phyloP scores from a whole-genome alignment of 2,329 filamentous ascomycete species.

The Alternaria brassicicola region DNA sequence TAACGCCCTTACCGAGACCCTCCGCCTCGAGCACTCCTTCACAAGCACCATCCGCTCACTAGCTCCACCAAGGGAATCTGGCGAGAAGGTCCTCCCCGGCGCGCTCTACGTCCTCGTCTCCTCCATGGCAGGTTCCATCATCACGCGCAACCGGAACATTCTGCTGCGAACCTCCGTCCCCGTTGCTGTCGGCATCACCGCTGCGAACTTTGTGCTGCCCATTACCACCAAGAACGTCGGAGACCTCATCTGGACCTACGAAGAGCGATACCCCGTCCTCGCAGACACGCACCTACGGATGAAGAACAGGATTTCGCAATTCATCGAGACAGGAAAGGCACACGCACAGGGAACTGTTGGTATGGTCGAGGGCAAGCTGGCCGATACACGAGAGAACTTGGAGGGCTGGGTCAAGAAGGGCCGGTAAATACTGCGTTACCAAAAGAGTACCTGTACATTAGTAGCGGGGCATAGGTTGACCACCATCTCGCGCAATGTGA shows the following conservation, averaged over 20 bases:
- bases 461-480: slow-evolving; percentile 10
- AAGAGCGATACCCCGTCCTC: slow-evolving; percentile 83
- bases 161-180: slow-evolving; percentile 79
- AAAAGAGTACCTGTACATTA: slow-evolving; percentile 26
- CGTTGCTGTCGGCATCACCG: slow-evolving; percentile 77
- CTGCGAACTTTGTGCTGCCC: slow-evolving; percentile 84
- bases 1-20: slow-evolving; percentile 76
- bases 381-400: slow-evolving; percentile 73
- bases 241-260: slow-evolving; percentile 87
- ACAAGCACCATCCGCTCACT: slow-evolving; percentile 87
- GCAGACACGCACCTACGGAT: slow-evolving; percentile 79
- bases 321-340: slow-evolving; percentile 74
- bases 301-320: slow-evolving; percentile 70
- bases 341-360: slow-evolving; percentile 73
- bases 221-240: slow-evolving; percentile 89
- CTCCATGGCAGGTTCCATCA: slow-evolving; percentile 92
- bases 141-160: slow-evolving; percentile 85
- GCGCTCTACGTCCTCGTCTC: slow-evolving; percentile 91
- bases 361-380: slow-evolving; percentile 82
- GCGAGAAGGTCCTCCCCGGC: slow-evolving; percentile 88
- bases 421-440: slow-evolving; percentile 59
- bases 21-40: slow-evolving; percentile 86
- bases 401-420: slow-evolving; percentile 94
- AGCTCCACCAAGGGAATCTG: slow-evolving; percentile 81
- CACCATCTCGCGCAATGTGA: slow-evolving; percentile 6